These are phyloP conservation scores for Paraphaeosphaeria sporulosa DNA, from an alignment of 2,329 filamentous ascomycete genomes.

Conservation along the genomic window DNA sequence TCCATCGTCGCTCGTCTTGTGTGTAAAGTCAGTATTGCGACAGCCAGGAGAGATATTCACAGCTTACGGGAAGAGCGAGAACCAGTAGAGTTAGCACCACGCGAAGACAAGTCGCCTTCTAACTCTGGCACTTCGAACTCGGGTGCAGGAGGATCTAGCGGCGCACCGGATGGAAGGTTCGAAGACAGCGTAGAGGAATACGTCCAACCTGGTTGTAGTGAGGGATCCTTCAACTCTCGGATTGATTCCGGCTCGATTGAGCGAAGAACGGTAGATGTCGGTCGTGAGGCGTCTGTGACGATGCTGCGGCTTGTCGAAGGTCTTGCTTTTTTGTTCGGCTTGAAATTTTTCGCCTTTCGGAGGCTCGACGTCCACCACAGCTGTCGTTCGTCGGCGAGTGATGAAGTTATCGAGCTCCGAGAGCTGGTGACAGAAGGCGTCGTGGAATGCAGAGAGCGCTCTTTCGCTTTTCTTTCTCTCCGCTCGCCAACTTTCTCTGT, in stretches of 20 bases:
- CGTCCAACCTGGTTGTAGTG: conserved; percentile 40
- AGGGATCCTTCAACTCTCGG: conserved; percentile 33
- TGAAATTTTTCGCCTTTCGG: conserved; percentile 41
- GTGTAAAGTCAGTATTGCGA: conserved; percentile 15
- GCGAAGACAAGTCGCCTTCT: conserved; percentile 41
- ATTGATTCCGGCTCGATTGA: conserved; percentile 18
- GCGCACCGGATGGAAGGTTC: conserved; percentile 42
- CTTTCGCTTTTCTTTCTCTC: conserved; percentile 42
- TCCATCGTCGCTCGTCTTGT: conserved; percentile 39
- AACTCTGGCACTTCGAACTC: conserved; percentile 38
- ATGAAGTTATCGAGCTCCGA: conserved; percentile 35
- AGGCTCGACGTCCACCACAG: conserved; percentile 44
- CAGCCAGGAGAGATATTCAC: neutral
- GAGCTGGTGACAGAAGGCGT: conserved; percentile 33
- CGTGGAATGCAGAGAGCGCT: conserved; percentile 30
- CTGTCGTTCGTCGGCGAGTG: conserved; percentile 35
- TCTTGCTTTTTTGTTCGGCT: conserved; percentile 28
- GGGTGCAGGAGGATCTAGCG: conserved; percentile 35
- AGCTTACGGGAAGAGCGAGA: conserved; percentile 39
- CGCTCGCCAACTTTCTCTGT: conserved; percentile 50
- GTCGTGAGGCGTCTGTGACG: conserved; percentile 19
- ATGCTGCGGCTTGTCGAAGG: conserved; percentile 30
- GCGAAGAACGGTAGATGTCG: conserved; percentile 18
- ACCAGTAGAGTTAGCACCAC: conserved; percentile 36
- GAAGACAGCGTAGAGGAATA: conserved; percentile 39